Evolutionary conservation across 73 alveolate species (phyloP).

Genomic region (Effrenium voratum): DNA sequence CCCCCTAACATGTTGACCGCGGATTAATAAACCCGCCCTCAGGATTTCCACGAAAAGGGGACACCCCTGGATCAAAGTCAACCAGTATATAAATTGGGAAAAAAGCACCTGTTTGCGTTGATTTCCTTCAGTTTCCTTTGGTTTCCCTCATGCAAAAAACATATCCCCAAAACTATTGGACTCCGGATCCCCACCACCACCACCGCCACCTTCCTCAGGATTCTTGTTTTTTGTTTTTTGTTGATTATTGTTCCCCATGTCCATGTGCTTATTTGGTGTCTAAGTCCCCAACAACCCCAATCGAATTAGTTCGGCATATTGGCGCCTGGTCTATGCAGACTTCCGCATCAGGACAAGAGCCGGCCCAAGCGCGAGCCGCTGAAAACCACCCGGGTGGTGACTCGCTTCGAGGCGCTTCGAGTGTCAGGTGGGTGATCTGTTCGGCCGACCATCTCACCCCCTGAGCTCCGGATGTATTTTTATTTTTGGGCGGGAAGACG

Average conservation of each 20-base stretch:
- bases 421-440: not conserved
- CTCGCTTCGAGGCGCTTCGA: conserved; percentile 61
- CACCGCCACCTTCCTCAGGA: not conserved
- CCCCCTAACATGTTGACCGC: no score
- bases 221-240: not conserved
- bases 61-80: no score
- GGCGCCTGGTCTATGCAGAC: not conserved
- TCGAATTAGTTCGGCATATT: not conserved
- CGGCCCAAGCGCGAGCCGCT: conserved; percentile 18
- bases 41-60: no score
- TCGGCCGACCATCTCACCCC: no score
- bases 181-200: no score
- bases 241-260: not conserved
- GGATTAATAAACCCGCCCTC: no score
- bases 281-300: not conserved
- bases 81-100: no score
- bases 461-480: not conserved
- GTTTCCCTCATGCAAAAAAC: no score
- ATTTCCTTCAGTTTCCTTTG: no score
- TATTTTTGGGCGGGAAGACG: no score
- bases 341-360: not conserved
- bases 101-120: no score
- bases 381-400: conserved; percentile 46
- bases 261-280: not conserved
- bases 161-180: no score